Base-by-base conservation (phyloP, 2,329 filamentous ascomycete species). In the Phaeosphaeriaceae sp. region DNA sequence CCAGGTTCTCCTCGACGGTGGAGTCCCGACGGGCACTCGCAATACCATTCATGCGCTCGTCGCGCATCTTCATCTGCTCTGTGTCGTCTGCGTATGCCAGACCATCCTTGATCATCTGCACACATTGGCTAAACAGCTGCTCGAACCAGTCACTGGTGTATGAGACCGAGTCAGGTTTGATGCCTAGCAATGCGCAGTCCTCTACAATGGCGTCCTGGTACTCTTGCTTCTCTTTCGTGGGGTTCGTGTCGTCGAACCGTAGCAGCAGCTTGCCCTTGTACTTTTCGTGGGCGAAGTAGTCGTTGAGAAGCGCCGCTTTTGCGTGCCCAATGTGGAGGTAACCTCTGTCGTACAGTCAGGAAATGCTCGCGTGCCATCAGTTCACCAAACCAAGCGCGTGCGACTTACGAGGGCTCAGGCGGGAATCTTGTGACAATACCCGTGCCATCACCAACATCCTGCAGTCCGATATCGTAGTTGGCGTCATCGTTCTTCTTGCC, bases 111-210 rank as follows among this genome's bases (percentile, higher is more conserved):
- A 99, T 94, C 75, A 97, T 88, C 71, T 89, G 85, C 68, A 96
- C 83, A 74, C 90, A 92, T 75, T 90, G 90, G 46, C 97, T 89
- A 80, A 97, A 96, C 15, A 99, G 86, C 76, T 93, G 86, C 72
- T 97, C 88, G 77, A 99, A 97, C 83, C 97, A 96, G 82, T 99
- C 93, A 70, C 91, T 96, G 1, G 95, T 97, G 82, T 94, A 96
- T 19, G 91, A 92, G 58, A 93, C 85, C 65, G 86, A 86, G 78
- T 97, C 94, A 21, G 93, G 91, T 80, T 91, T 91, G 78, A 99
- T 91, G 27, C 93, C 94, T 85, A 99, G 92, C 53, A 98, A 85
- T 50, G 89, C 88, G 51, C 97, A 86, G 78, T 99, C 95, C 81
- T 97, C 90, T 41, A 97, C 84, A 62, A 99, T 99, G 5, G 93